phyloP scores from a whole-genome alignment of 106 monocot genomes.

The Dioscorea zingiberensis region DNA sequence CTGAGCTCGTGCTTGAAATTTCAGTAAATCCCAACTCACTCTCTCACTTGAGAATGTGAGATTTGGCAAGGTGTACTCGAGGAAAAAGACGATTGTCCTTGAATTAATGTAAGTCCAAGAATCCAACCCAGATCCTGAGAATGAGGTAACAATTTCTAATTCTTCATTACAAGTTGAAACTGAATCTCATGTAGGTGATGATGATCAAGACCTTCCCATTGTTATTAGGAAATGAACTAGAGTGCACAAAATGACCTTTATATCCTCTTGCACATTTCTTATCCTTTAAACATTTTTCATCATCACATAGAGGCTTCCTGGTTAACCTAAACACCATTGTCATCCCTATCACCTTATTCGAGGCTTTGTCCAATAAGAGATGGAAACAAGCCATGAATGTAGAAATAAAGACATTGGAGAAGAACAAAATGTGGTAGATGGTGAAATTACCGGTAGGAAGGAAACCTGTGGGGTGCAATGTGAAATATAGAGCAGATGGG shows the following conservation, averaged over 20 bases:
- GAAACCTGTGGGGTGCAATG: background rate
- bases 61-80: background rate
- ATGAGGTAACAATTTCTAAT: slow-evolving; percentile 7
- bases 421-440: background rate
- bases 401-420: too few relatives aligned
- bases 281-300: too few relatives aligned
- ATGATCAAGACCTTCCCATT: slow-evolving; percentile 6
- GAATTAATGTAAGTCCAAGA: background rate
- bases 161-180: background rate
- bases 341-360: too few relatives aligned
- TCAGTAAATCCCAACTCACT: too few relatives aligned
- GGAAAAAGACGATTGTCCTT: background rate
- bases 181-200: background rate
- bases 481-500: background rate
- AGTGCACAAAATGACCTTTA: background rate
- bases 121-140: background rate
- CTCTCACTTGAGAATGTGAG: too few relatives aligned
- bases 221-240: slow-evolving; percentile 7
- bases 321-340: too few relatives aligned
- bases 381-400: too few relatives aligned
- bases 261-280: background rate
- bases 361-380: too few relatives aligned
- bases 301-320: too few relatives aligned
- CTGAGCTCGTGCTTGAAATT: too few relatives aligned
- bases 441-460: background rate